Percentiles rank a stretch among this genome's conserved stretches.
phyloP scores from a whole-genome alignment of 805 yeast genomes.

The Zygosaccharomyces gambellarensis region DNA sequence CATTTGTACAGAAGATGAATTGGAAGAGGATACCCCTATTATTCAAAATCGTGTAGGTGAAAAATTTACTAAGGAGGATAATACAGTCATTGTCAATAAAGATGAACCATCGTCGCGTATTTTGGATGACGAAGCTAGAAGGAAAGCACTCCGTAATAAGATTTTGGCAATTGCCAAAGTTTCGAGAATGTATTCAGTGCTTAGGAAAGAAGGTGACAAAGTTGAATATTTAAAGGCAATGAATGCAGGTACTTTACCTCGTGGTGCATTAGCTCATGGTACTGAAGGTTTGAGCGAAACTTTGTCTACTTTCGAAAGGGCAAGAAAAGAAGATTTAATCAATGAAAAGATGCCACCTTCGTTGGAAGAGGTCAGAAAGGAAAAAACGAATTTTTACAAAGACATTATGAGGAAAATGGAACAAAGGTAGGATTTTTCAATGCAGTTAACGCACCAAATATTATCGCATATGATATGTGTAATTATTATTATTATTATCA shows the following conservation, averaged over 20 bases:
- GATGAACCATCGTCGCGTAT: constrained; percentile 19
- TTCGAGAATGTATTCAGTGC: constrained; percentile 82
- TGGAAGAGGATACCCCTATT: constrained; percentile 65
- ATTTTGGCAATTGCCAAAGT: constrained; percentile 95
- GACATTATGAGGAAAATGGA: constrained; percentile 32
- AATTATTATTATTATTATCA: background rate
- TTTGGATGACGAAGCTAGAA: constrained; percentile 31
- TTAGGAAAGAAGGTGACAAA: constrained; percentile 83
- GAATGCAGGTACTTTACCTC: constrained; percentile 75
- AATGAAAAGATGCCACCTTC: constrained; percentile 91
- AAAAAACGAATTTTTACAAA: constrained; percentile 44
- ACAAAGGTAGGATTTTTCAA: constrained; percentile 7
- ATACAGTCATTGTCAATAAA: constrained; percentile 4
- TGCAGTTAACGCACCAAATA: background rate
- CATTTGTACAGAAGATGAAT: constrained; percentile 92
- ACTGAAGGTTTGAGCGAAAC: constrained; percentile 69
- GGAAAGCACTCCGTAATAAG: constrained; percentile 71
- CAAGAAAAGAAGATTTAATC: constrained; percentile 67
- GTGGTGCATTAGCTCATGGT: constrained; percentile 81
- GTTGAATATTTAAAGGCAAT: constrained; percentile 72
- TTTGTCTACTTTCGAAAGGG: constrained; percentile 74
- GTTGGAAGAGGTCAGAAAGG: constrained; percentile 47
- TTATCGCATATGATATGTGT: background rate
- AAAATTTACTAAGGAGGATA: constrained; percentile 5
- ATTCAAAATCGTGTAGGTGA: constrained; percentile 40